A percentile compares a stretch with the other conserved stretches of the same genome.
These are phyloP conservation scores for Marasmius tenuissimus DNA, from an alignment of 1,284 basidiomycete species.

Conservation along the genomic window DNA sequence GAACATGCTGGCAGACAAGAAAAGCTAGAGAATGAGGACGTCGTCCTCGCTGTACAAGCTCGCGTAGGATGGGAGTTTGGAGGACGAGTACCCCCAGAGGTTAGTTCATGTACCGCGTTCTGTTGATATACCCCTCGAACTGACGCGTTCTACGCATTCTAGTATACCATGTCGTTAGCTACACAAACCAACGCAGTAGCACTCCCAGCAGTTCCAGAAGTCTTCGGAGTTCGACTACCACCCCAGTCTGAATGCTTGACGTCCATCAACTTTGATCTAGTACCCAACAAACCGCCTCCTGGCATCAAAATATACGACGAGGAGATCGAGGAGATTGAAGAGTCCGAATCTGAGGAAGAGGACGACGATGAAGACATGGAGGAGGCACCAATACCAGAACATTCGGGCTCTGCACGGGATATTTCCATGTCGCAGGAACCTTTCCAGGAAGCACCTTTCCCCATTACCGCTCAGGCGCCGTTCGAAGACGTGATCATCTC, in stretches of 20 bases:
- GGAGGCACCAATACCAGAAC: slow-evolving; percentile 40
- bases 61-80: slow-evolving; percentile 95
- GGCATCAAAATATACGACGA: slow-evolving; percentile 74
- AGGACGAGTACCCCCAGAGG: slow-evolving; percentile 93
- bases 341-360: slow-evolving; percentile 62
- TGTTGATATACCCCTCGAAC: not conserved
- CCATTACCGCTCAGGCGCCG: slow-evolving; percentile 59
- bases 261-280: slow-evolving; percentile 89
- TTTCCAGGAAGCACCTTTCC: slow-evolving; percentile 42
- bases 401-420: not conserved
- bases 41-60: slow-evolving; percentile 89
- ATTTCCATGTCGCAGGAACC: slow-evolving; percentile 21
- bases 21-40: slow-evolving; percentile 88
- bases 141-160: slow-evolving; percentile 3
- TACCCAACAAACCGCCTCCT: slow-evolving; percentile 83
- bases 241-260: slow-evolving; percentile 83
- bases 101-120: slow-evolving; percentile 23
- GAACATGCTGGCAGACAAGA: slow-evolving; percentile 86
- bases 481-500: slow-evolving; percentile 62
- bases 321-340: slow-evolving; percentile 76
- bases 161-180: slow-evolving; percentile 90
- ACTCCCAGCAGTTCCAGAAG: slow-evolving; percentile 90
- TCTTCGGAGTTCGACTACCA: slow-evolving; percentile 91
- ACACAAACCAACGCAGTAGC: slow-evolving; percentile 89
- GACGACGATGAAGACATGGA: slow-evolving; percentile 66